These are phyloP conservation scores for Epichloe coenophiala DNA, from an alignment of 2,329 filamentous ascomycete genomes.

Conservation along the genomic window DNA sequence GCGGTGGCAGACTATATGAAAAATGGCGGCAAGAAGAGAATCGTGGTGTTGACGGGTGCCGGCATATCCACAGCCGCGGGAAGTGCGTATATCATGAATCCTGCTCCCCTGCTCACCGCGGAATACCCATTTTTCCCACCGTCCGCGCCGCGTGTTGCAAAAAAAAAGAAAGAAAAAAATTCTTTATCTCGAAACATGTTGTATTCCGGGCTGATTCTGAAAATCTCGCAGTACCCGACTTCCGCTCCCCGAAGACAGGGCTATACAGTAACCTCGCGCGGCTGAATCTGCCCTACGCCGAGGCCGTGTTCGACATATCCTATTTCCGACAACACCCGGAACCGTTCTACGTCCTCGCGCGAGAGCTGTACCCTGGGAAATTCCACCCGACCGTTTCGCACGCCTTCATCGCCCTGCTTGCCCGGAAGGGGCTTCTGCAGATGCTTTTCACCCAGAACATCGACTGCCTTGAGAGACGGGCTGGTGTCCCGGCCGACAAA, in stretches of 20 bases:
- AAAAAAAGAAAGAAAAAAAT: too few species aligned
- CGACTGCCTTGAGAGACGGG: slow-evolving; percentile 80
- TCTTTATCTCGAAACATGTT: too few species aligned
- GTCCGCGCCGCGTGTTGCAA: too few species aligned
- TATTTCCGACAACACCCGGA: slow-evolving; percentile 77
- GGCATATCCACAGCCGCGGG: slow-evolving; percentile 69
- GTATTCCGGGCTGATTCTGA: background rate
- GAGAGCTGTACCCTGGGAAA: slow-evolving; percentile 82
- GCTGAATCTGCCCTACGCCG: slow-evolving; percentile 74
- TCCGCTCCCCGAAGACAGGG: slow-evolving; percentile 82
- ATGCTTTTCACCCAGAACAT: slow-evolving; percentile 98
- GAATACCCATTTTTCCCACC: too few species aligned
- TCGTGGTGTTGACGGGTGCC: slow-evolving; percentile 84
- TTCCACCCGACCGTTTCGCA: slow-evolving; percentile 84
- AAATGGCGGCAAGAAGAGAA: slow-evolving; percentile 48
- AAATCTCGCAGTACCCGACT: slow-evolving; percentile 61
- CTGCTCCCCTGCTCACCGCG: too few species aligned
- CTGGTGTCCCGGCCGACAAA: slow-evolving; percentile 66
- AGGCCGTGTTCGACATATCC: slow-evolving; percentile 85
- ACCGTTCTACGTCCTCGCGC: slow-evolving; percentile 85
- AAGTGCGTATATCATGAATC: slow-evolving; percentile 24
- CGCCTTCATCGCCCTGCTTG: slow-evolving; percentile 71
- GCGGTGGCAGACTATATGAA: slow-evolving; percentile 72
- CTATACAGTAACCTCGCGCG: slow-evolving; percentile 85
- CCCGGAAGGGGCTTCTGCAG: slow-evolving; percentile 62